These are phyloP conservation scores for Leishmania braziliensis DNA, from an alignment of 208 protist genomes.

Conservation along the genomic window DNA sequence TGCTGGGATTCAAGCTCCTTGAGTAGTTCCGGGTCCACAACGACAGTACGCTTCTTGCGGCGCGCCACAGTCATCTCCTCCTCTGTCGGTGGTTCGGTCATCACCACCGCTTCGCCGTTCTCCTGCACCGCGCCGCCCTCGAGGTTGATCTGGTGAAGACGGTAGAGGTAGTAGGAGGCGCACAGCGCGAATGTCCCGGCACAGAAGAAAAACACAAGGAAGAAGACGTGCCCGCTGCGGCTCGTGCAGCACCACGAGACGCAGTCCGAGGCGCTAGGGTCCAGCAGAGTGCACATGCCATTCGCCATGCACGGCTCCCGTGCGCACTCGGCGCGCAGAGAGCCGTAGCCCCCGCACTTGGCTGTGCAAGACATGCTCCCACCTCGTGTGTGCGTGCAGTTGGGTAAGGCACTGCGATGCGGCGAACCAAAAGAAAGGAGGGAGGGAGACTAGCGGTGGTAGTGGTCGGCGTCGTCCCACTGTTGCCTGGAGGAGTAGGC, in stretches of 20 bases:
- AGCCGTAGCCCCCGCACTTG: conserved; percentile 68
- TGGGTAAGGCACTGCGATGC: background rate
- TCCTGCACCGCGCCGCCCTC: conserved; percentile 59
- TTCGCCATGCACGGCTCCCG: conserved; percentile 69
- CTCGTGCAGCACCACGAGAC: conserved; percentile 77
- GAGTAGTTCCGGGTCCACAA: conserved; percentile 63
- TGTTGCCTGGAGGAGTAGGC: background rate
- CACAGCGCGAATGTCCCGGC: conserved; percentile 68
- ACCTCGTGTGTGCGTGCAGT: conserved; percentile 1
- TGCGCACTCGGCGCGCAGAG: conserved; percentile 74
- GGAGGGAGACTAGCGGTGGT: background rate
- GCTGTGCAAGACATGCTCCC: conserved; percentile 51
- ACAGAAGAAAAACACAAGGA: conserved; percentile 79
- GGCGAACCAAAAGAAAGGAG: background rate
- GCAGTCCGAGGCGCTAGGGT: conserved; percentile 57
- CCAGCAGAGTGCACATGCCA: conserved; percentile 63
- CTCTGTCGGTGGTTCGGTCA: conserved; percentile 28
- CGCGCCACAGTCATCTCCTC: conserved; percentile 37
- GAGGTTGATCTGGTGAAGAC: conserved; percentile 79
- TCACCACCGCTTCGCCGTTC: conserved; percentile 48
- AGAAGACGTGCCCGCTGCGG: conserved; percentile 71
- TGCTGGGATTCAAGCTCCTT: conserved; percentile 39
- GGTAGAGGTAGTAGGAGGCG: conserved; percentile 69
- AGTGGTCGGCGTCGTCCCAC: background rate
- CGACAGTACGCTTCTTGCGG: conserved; percentile 58